A percentile compares a stretch with the other conserved stretches of the same genome.
phyloP scores from a whole-genome alignment of 306 rosid species.

The Inga laurina region DNA sequence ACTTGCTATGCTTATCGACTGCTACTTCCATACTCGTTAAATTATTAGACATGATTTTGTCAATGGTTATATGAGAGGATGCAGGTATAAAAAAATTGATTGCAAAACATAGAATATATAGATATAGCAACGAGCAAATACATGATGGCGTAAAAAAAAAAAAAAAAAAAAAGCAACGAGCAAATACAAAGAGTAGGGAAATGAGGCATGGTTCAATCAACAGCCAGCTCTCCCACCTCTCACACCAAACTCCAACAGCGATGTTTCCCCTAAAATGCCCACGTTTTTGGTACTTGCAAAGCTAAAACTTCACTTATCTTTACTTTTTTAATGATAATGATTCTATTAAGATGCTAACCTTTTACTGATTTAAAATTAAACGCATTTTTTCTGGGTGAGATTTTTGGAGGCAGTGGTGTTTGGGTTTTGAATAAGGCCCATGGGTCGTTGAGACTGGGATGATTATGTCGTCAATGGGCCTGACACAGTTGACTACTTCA shows the following conservation, averaged over 20 bases:
- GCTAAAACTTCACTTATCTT: background rate
- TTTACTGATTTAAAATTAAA: background rate
- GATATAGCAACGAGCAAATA: background rate
- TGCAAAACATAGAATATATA: too few relatives aligned
- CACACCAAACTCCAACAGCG: background rate
- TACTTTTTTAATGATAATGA: background rate
- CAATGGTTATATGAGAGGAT: too few relatives aligned
- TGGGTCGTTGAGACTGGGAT: background rate
- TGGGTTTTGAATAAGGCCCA: background rate
- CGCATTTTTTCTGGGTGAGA: background rate
- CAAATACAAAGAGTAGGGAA: background rate
- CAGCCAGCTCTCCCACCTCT: background rate
- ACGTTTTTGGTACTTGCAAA: background rate
- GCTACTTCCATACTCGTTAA: too few relatives aligned
- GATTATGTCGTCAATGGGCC: background rate
- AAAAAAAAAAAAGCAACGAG: background rate
- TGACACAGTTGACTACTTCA: background rate
- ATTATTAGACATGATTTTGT: background rate
- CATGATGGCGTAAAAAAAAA: too few relatives aligned
- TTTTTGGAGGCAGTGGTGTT: background rate
- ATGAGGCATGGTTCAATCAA: background rate
- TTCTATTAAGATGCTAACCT: background rate
- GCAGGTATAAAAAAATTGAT: background rate
- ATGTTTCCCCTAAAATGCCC: background rate
- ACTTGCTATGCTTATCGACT: too few relatives aligned